Evolutionary conservation across 139 green algal genomes (phyloP), one percentile per base, ranked within the genome.

Genomic region (Trebouxia sp.): DNA sequence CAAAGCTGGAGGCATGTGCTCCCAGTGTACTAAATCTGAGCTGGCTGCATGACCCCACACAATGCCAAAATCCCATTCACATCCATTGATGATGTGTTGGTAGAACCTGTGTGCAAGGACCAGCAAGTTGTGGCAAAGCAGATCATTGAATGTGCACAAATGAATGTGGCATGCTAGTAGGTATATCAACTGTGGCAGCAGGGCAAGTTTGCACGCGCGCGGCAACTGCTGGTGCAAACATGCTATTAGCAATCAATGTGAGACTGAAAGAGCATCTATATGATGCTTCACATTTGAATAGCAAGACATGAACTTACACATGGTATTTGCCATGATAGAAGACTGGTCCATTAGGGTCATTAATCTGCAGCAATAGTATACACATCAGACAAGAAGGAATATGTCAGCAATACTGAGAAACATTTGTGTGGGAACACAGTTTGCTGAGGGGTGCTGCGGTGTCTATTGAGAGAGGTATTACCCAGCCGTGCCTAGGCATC

Each of bases 51-150:
- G 93, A 53, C 93, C 93, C 93, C 93, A 97, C 11, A 92, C 87
- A 38, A 97, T 85, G 56, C 93, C 93, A 82, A 92, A 97, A 38
- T 92, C 84, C 93, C 93, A 97, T 62, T 96, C 89, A 80, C 88
- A 92, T 15, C 84, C 88, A 65, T 91, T 65, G 11, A 78, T 51
- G 24, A 92, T 82, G 48, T 95, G 90, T 84, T 97, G 93, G 50
- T 96, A 97, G 62, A 97, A 97, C 74, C 89, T 93, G 78, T 39
- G 26, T 50, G n/a, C n/a, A n/a, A n/a, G n/a, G n/a, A n/a, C n/a
- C n/a, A n/a, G n/a, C n/a, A n/a, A n/a, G n/a, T n/a, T n/a, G n/a
- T n/a, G n/a, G n/a, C n/a, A n/a, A n/a, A n/a, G n/a, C n/a, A n/a
- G n/a, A n/a, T n/a, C n/a, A n/a, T n/a, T n/a, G n/a, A n/a, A n/a